Evolutionary conservation across 2,329 filamentous ascomycete species (phyloP), one percentile per base, ranked within the genome.

Genomic region (Penicillium sp.): DNA sequence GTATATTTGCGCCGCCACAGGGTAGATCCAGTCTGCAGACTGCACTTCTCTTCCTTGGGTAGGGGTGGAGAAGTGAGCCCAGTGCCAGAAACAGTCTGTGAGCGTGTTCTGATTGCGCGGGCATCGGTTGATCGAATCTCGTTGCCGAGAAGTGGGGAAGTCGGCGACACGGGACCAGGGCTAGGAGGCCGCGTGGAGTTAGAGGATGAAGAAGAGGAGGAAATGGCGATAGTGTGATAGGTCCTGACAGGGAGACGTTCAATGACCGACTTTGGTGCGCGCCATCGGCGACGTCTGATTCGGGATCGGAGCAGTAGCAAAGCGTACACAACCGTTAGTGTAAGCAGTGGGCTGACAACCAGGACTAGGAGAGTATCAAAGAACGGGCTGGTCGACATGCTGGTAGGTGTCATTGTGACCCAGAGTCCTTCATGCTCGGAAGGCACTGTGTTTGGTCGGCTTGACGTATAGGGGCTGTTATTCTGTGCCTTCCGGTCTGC

Each of bases 241-340:
- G 92, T 97, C 55, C 93, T 87, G 13, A 99, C 92, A 2, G 94
- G 94, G n/a, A 99, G 82, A 54, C 89, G 87, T 63, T 97, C 92
- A 16, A 99, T 92, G 0, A 99, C 87, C 1, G 91, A 96, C 74
- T 99, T 99, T 5, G 94, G 94, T n/a, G 94, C 94, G 65, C 94
- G 86, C 93, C 94, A 99, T 63, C 93, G 84, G 59, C 93, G 84
- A 55, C 93, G 84, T 47, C 93, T 87, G 63, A 97, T 95, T 55
- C 92, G 88, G 44, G 92, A 92, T 50, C 94, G 88, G 36, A 97
- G 79, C 39, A 97, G 83, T 5, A 97, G 81, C 10, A 97, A 81
- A 11, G 90, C 88, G 68, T 97, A 97, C 2, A 99, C 93, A 5
- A 97, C 87, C 3, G 91, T 95, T 65, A 99, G 76, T 1, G 94